Base-by-base conservation (phyloP, 2,329 filamentous ascomycete species). In the Septoria linicola region DNA sequence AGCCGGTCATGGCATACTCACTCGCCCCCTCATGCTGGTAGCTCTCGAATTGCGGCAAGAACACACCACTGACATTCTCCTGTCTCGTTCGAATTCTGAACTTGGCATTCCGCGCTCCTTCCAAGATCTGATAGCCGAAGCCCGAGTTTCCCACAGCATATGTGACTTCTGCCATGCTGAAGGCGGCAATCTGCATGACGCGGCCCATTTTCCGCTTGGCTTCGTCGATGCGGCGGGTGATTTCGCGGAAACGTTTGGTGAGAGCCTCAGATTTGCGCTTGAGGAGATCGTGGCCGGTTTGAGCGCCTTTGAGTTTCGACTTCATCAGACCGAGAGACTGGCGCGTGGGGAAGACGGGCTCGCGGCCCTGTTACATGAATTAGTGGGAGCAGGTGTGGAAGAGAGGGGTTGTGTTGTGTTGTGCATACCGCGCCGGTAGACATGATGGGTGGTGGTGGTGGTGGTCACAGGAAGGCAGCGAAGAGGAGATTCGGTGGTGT, bases 131-230 rank as follows among this genome's bases (percentile, higher is more conserved):
- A 74, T 96, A 99, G 56, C 87, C 88, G 64, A 99, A 95, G 66
- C 95, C 68, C 35, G 62, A 88, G 65, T 92, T 90, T 57, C 93
- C 93, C 21, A 96, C 90, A 20, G 93, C 93, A 67, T 99, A 99
- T 41, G 90, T 95, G 50, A 99, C 93, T 75, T 97, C 93, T 54
- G 93, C 93, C 14, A 99, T 81, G 36, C 92, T 97, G 75, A 99
- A 97, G 39, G 93, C 91, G 34, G 93, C 93, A 67, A 99, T 95
- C 72, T 97, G 92, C 93, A 99, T 99, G 31, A 99, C 93, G 27
- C 92, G 83, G 51, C 93, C 93, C 92, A 99, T 99, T 78, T 99
- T 99, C 64, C 91, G 88, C 75, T 99, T 99, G 35, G 93, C 93
- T 72, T 99, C 93, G 76, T 99, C 92, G 73, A 99, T 99, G 67